Evolutionary conservation across 176 grass and related monocot species (phyloP).

Genomic region (Elymus sibiricus): DNA sequence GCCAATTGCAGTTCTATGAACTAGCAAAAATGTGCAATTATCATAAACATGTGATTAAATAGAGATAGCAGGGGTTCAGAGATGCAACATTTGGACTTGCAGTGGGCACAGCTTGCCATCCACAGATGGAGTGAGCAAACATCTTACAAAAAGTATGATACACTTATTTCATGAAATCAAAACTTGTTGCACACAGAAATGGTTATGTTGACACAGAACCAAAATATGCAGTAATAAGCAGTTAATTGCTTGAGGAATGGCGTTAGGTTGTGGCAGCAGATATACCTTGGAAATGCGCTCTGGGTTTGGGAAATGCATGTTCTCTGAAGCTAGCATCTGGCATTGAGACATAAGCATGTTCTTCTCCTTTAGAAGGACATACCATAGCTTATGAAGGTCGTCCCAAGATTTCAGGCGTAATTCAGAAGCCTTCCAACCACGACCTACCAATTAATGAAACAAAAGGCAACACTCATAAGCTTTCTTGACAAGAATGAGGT

Average conservation of each 20-base stretch:
- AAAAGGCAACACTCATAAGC: background rate
- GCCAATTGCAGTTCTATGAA: background rate
- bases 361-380: conserved; percentile 91
- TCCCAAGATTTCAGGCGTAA: conserved; percentile 97
- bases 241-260: background rate
- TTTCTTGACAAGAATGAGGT: conserved; percentile 3
- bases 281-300: conserved; percentile 91
- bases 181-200: background rate
- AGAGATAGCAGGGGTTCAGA: background rate
- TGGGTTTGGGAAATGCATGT: conserved; percentile 70
- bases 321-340: conserved; percentile 83
- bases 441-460: conserved; percentile 43
- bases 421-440: conserved; percentile 93
- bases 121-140: background rate
- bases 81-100: background rate
- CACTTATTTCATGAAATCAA: background rate
- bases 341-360: conserved; percentile 94
- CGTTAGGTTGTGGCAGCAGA: background rate
- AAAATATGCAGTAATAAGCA: background rate
- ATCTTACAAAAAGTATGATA: background rate
- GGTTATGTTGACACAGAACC: background rate
- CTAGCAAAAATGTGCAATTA: background rate
- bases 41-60: background rate
- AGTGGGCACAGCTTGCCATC: background rate
- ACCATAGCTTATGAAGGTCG: conserved; percentile 95